phyloP scores from a whole-genome alignment of 805 yeast genomes.

The Ogataea kodamae region DNA sequence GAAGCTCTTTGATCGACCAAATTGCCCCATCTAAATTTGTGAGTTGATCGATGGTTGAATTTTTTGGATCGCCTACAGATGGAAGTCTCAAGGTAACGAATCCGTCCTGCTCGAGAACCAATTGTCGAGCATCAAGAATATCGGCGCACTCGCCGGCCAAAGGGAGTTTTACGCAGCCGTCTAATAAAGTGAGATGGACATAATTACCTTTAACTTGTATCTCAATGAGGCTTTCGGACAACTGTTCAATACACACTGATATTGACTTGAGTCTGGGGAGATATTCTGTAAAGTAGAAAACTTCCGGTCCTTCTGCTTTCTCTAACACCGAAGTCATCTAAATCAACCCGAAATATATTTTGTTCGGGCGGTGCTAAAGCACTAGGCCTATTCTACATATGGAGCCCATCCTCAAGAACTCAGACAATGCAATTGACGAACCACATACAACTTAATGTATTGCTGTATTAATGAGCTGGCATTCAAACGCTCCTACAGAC shows the following conservation, averaged over 20 bases:
- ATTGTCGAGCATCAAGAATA: conserved; percentile 4
- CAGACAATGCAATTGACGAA: too few species aligned
- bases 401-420: too few species aligned
- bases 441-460: too few species aligned
- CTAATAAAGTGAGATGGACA: neutral
- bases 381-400: too few species aligned
- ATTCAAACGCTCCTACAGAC: neutral
- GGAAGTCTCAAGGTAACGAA: conserved; percentile 4
- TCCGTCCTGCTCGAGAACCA: conserved; percentile 2
- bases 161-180: neutral
- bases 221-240: neutral
- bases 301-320: neutral
- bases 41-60: conserved; percentile 11
- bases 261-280: conserved; percentile 10
- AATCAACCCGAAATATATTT: conserved; percentile 1
- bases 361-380: conserved; percentile 11
- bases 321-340: neutral
- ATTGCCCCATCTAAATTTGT: conserved; percentile 21
- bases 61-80: neutral
- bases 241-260: conserved; percentile 9
- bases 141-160: conserved; percentile 7
- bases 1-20: conserved; percentile 25
- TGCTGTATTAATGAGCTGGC: too few species aligned
- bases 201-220: conserved; percentile 1
- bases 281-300: conserved; percentile 6